Base-by-base conservation (phyloP, 1,139 yeast species). In the Zygotorulaspora mrakii region DNA sequence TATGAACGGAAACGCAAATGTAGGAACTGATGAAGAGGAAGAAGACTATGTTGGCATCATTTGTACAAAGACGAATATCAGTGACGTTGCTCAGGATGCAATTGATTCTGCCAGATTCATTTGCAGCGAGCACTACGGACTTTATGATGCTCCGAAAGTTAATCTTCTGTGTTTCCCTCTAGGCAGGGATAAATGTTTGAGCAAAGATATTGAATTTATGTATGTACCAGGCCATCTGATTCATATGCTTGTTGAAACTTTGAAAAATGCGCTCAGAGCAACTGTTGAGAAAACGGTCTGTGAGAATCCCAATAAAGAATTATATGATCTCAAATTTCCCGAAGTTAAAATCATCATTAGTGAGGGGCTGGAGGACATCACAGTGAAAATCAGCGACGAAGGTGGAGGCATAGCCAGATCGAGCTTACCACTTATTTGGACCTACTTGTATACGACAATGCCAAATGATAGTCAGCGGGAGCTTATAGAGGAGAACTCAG, bases 331-430 rank as follows among this genome's bases (percentile, higher is more conserved):
- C 48, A 70, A 72, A 43, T 86, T 78, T 60, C 95, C 96, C 0
- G 84, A 94, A 2, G 82, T 88, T 31, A 86, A 86, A 62, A 83
- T 88, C 17, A 84, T 88, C 45, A 88, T 87, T 17, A 85, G 89
- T n/a, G 87, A 86, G 60, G 96, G 96, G 9, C 76, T 79, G 30
- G 95, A 87, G 59, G 96, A 88, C 59, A 86, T 88, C 48, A 88
- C 96, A n/a, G 82, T 87, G 53, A 88, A 88, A 62, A 81, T 87
- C 45, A 81, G 91, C 31, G 96, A 87, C 60, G 95, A 87, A 66
- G 96, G 96, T 34, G 96, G 96, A 28, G 96, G 96, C 20, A 86
- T 88, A 46, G 85, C 95, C 3, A 71, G 95, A 46, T 74, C 87
- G 46, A 91, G 85, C 42, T 76, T 85, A 17, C 94, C 95, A 1